These are phyloP conservation scores for Lichenothelia convexa DNA, from an alignment of 495 filamentous ascomycete species.

Conservation along the genomic window DNA sequence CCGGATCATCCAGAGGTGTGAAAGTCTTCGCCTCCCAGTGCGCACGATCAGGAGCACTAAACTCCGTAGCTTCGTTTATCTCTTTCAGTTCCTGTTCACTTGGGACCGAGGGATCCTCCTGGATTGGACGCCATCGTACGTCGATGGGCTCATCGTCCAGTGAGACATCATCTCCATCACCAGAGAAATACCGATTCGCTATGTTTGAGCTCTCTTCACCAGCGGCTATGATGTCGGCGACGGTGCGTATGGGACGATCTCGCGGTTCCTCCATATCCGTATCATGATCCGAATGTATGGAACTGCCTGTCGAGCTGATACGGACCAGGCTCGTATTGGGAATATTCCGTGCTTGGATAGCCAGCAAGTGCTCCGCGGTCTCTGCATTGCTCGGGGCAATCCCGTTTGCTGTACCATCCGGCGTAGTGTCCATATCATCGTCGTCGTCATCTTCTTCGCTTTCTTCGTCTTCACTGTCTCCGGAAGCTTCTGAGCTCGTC, in stretches of 20 bases:
- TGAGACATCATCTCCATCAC: slow-evolving; percentile 10
- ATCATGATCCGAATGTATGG: neutral
- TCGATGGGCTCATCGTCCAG: slow-evolving; percentile 13
- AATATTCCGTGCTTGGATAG: neutral
- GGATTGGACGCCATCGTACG: slow-evolving; percentile 17
- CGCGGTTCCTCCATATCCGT: neutral
- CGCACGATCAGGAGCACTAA: slow-evolving; percentile 37
- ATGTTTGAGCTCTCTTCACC: neutral
- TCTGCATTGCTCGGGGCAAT: neutral
- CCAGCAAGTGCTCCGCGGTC: neutral
- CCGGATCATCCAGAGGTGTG: slow-evolving; percentile 38
- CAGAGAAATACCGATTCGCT: neutral
- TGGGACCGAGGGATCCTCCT: slow-evolving; percentile 36
- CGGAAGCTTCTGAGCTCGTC: no score
- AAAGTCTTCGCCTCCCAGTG: slow-evolving; percentile 44
- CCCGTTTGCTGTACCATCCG: neutral
- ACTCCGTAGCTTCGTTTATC: slow-evolving; percentile 31
- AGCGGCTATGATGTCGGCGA: neutral
- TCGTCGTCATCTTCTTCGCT: slow-evolving; percentile 6
- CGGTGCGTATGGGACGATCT: neutral
- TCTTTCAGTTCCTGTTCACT: slow-evolving; percentile 42
- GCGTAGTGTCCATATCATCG: neutral
- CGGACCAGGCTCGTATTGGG: no score
- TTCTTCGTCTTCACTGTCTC: no score
- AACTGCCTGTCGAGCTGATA: neutral